These are phyloP conservation scores for Echinochloa phyllopogon DNA, from an alignment of 176 grass and related monocot genomes.

Conservation along the genomic window DNA sequence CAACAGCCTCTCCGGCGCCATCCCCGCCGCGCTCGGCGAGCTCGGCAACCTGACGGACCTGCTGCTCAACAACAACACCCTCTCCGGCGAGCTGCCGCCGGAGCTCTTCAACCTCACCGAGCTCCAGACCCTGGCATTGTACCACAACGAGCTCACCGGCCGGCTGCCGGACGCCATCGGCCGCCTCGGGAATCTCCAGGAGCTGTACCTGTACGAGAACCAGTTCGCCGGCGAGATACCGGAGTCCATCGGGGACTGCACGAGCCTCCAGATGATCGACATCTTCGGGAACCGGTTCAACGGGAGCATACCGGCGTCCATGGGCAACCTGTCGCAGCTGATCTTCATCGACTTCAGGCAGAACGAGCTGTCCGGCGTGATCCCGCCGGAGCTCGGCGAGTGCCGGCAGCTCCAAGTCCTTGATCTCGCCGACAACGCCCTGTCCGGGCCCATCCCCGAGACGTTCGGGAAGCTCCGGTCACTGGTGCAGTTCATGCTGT, in stretches of 20 bases:
- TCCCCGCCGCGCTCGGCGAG: conserved; percentile 60
- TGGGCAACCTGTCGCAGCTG: conserved; percentile 71
- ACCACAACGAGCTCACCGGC: conserved; percentile 72
- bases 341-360: conserved; percentile 78
- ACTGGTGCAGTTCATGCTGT: conserved; percentile 91
- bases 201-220: conserved; percentile 86
- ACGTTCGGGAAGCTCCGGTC: conserved; percentile 69
- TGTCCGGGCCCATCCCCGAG: conserved; percentile 64
- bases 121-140: conserved; percentile 67
- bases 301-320: conserved; percentile 69
- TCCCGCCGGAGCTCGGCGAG: conserved; percentile 70
- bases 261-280: conserved; percentile 76
- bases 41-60: conserved; percentile 78
- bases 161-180: conserved; percentile 64
- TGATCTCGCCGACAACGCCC: conserved; percentile 82
- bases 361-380: conserved; percentile 72
- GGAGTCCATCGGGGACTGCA: conserved; percentile 72
- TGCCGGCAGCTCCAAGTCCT: conserved; percentile 65
- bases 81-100: conserved; percentile 64
- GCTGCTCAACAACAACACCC: conserved; percentile 86
- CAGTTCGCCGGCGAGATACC: conserved; percentile 77
- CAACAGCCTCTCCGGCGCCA: conserved; percentile 74
- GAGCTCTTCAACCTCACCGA: conserved; percentile 71
- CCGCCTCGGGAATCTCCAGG: conserved; percentile 59
- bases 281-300: conserved; percentile 87